Percentiles rank a stretch among this genome's conserved stretches.
Evolutionary conservation across 192 early-diverging fungal genomes (phyloP).

Genomic region (Polychytrium aggregatum): DNA sequence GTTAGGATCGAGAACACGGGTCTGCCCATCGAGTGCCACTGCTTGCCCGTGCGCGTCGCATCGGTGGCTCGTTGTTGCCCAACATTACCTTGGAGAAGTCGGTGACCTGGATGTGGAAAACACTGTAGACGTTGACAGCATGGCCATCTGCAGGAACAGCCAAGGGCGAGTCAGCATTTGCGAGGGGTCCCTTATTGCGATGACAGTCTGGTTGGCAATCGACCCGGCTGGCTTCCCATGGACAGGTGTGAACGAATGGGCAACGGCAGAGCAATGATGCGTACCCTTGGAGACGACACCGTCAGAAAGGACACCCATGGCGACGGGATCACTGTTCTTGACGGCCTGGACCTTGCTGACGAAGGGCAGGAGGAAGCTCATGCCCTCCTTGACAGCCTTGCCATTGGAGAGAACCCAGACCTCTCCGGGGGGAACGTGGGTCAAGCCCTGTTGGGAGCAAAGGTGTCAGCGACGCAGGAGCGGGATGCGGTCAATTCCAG

Average conservation of each 20-base stretch:
- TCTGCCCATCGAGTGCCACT: not conserved
- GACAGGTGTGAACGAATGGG: too few species aligned
- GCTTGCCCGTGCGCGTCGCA: not conserved
- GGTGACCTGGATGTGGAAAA: constrained; percentile 33
- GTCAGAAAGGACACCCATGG: constrained; percentile 30
- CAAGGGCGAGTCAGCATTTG: too few species aligned
- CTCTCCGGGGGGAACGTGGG: constrained; percentile 32
- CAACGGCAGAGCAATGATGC: not conserved
- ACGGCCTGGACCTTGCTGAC: constrained; percentile 32
- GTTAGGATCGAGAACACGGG: not conserved
- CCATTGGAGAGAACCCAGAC: constrained; percentile 37
- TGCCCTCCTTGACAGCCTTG: constrained; percentile 16
- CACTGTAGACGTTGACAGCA: constrained; percentile 37
- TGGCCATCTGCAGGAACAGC: constrained; percentile 19
- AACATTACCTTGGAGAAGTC: constrained; percentile 25
- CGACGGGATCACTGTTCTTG: constrained; percentile 26
- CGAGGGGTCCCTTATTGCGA: too few species aligned
- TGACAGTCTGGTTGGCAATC: too few species aligned
- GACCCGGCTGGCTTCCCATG: too few species aligned
- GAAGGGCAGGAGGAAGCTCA: constrained; percentile 28
- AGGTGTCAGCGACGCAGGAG: too few species aligned
- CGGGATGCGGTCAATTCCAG: too few species aligned
- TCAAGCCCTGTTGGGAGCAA: constrained; percentile 21
- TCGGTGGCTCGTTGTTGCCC: not conserved
- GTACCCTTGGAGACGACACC: constrained; percentile 22